phyloP scores from a whole-genome alignment of 2,329 filamentous ascomycete species.

The Diplocarpon rosae region DNA sequence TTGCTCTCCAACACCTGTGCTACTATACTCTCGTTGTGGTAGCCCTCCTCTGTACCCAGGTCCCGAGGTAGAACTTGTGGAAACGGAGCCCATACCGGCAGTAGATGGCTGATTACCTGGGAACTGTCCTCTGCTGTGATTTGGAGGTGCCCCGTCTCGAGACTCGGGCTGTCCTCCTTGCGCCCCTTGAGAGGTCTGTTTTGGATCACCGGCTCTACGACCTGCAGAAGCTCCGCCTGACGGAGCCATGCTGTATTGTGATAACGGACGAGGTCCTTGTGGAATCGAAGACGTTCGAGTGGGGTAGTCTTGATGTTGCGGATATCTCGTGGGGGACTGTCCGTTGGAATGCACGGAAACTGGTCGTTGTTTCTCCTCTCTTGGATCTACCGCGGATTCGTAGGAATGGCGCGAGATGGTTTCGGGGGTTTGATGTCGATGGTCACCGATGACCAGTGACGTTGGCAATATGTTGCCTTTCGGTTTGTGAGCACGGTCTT shows the following conservation, averaged over 20 bases:
- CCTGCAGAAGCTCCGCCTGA: conserved; percentile 14
- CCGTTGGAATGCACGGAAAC: conserved; percentile 24
- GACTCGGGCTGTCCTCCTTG: conserved; percentile 21
- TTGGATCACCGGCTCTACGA: conserved; percentile 24
- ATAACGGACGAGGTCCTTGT: conserved; percentile 17
- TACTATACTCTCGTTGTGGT: conserved; percentile 25
- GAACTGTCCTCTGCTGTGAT: conserved; percentile 22
- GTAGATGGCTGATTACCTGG: conserved; percentile 17
- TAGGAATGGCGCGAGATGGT: conserved; percentile 51
- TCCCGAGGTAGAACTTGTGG: conserved; percentile 15
- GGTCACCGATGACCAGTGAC: conserved; percentile 25
- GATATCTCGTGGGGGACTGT: conserved; percentile 18
- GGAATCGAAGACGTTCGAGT: conserved; percentile 21
- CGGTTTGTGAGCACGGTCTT: conserved; percentile 19
- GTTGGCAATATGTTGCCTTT: conserved; percentile 26
- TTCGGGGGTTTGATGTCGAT: conserved; percentile 41
- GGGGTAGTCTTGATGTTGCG: conserved; percentile 18
- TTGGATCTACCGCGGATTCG: conserved; percentile 39
- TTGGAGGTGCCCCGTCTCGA: conserved; percentile 21
- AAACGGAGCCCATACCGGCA: conserved; percentile 17
- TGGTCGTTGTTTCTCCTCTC: conserved; percentile 23
- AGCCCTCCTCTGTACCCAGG: conserved; percentile 25
- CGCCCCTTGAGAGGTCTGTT: conserved; percentile 15
- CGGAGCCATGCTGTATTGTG: conserved; percentile 24
- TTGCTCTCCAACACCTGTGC: conserved; percentile 27